Evolutionary conservation across 2,329 filamentous ascomycete species (phyloP).

Genomic region (Madurella mycetomatis): DNA sequence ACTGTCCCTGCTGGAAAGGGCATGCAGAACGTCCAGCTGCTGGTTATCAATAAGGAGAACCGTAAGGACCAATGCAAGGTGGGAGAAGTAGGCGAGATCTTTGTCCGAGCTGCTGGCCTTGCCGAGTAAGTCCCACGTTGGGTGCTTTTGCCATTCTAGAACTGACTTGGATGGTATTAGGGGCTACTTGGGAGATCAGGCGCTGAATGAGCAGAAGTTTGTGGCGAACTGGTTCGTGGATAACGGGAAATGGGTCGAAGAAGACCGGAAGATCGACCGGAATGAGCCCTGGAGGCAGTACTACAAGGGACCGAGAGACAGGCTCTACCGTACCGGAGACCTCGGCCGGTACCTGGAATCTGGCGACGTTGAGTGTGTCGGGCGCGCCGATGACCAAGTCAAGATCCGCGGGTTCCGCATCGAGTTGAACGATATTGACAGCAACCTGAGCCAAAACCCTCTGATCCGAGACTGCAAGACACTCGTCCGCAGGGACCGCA

Average conservation of each 20-base stretch:
- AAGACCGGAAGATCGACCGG: slow-evolving; percentile 52
- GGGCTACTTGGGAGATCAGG: slow-evolving; percentile 44
- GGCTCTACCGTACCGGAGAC: slow-evolving; percentile 84
- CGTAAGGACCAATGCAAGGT: slow-evolving; percentile 66
- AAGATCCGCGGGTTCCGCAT: slow-evolving; percentile 96
- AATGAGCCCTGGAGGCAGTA: slow-evolving; percentile 71
- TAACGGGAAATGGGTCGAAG: slow-evolving; percentile 61
- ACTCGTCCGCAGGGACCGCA: slow-evolving; percentile 73
- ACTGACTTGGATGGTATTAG: slow-evolving; percentile 9
- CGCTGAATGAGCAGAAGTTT: slow-evolving; percentile 70
- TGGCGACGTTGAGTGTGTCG: slow-evolving; percentile 72
- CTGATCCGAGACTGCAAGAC: slow-evolving; percentile 83
- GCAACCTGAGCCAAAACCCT: slow-evolving; percentile 67
- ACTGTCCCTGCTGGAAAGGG: slow-evolving; percentile 79
- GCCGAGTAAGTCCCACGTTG: slow-evolving; percentile 50
- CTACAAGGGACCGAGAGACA: slow-evolving; percentile 78
- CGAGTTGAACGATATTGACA: slow-evolving; percentile 90
- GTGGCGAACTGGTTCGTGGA: slow-evolving; percentile 83
- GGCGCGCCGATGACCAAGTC: slow-evolving; percentile 81
- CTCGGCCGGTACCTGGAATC: slow-evolving; percentile 67
- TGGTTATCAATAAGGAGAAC: slow-evolving; percentile 71
- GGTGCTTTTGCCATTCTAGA: background rate
- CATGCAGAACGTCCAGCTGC: slow-evolving; percentile 83
- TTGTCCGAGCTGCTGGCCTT: slow-evolving; percentile 74
- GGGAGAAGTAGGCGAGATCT: slow-evolving; percentile 81